Percentiles rank a stretch among this genome's conserved stretches.
These are phyloP conservation scores for Astrothelium macrocarpum DNA, from an alignment of 495 filamentous ascomycete species.

Conservation along the genomic window DNA sequence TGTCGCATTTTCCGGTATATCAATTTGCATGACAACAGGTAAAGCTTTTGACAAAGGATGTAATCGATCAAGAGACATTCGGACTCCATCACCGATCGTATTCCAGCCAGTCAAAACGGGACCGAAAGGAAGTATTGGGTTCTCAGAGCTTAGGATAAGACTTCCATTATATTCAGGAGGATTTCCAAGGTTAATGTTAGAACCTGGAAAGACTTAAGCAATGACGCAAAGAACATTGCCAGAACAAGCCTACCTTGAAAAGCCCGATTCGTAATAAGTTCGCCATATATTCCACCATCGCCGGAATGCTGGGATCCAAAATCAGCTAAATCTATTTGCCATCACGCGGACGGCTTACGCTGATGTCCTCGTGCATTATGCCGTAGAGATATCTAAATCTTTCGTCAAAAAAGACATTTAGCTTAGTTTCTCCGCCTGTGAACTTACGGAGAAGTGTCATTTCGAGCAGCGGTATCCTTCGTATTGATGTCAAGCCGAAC, in stretches of 20 bases:
- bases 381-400: neutral
- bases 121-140: neutral
- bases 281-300: constrained; percentile 26
- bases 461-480: neutral
- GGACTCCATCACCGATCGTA: constrained; percentile 14
- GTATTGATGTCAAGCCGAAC: neutral
- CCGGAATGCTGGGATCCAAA: constrained; percentile 13
- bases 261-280: constrained; percentile 25
- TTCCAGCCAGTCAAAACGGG: constrained; percentile 17
- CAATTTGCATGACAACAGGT: constrained; percentile 16
- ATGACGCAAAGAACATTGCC: neutral
- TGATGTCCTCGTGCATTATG: constrained; percentile 4
- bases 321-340: neutral
- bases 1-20: constrained; percentile 13
- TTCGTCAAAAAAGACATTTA: neutral
- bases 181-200: neutral
- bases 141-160: constrained; percentile 9
- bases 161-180: neutral
- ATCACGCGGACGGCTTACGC: neutral
- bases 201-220: neutral
- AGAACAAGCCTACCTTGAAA: constrained; percentile 20
- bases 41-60: constrained; percentile 21
- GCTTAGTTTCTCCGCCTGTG: neutral
- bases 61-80: constrained; percentile 13
- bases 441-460: neutral